Evolutionary conservation across 768 basidiomycete genomes (phyloP), one percentile per base, ranked within the genome.

Genomic region (Boletus vinaceobasis): DNA sequence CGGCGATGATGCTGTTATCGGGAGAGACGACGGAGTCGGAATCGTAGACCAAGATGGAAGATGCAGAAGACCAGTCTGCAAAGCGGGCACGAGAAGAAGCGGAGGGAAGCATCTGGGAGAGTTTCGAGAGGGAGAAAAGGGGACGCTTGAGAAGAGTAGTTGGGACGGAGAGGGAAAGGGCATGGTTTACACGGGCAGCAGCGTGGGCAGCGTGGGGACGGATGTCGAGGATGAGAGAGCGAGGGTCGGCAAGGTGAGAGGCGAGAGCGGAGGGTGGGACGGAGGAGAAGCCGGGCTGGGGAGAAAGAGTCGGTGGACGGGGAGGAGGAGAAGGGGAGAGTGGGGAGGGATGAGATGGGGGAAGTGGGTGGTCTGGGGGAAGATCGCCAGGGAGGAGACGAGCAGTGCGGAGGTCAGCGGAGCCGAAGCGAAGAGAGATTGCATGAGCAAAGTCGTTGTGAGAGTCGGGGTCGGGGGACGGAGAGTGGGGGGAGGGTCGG

Each of bases 121-220:
- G 79, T 39, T 85, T 85, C 39, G 83, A 77, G 9, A 96, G 79
- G 27, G 90, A 86, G 74, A 93, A 96, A 4, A 86, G 78, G 1
- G 93, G 93, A 0, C 95, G 86, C 59, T 93, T 93, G 67, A 98
- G 86, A 21, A 98, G 86, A 0, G 94, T 98, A 3, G 95, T 93
- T 1, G 96, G 95, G 6, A 97, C 90, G 44, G 90, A 90, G 58
- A 98, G 82, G 45, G 92, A 92, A 50, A 97, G 75, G 8, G 93
- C 86, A 45, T 72, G 63, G 38, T 79, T 79, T 31, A 97, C 61
- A 47, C 93, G 86, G 23, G 85, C 84, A 9, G 79, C 65, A 7
- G 82, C 72, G 68, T 83, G 87, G 7, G 87, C 82, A 17, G 87
- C 86, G 71, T 90, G 89, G 11, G 93, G 86, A 0, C 95, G 84